phyloP scores from a whole-genome alignment of 1,284 basidiomycete species.

The Trichosporon sp. region DNA sequence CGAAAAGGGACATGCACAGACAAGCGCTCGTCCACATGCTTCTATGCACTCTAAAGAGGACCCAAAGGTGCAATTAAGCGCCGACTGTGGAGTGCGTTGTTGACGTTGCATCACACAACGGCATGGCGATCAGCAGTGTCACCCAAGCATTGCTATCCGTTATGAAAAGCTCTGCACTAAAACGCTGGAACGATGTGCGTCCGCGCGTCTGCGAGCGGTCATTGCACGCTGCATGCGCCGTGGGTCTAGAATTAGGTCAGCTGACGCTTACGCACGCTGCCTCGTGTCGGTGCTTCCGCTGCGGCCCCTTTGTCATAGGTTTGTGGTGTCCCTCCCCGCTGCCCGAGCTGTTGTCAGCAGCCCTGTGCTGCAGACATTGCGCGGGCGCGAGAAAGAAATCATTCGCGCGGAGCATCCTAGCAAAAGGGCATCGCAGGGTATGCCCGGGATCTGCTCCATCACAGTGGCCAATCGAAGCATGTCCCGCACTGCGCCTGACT shows the following conservation, averaged over 20 bases:
- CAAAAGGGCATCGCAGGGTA: neutral
- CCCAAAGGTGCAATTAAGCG: neutral
- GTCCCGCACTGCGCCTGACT: neutral
- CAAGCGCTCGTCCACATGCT: neutral
- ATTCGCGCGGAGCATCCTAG: neutral
- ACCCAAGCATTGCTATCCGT: neutral
- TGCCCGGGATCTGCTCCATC: neutral
- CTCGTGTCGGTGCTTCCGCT: neutral
- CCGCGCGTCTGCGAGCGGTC: neutral
- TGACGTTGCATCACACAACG: neutral
- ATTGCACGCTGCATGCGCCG: neutral
- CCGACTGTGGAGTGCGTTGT: neutral
- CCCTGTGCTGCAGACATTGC: no score
- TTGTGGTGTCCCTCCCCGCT: no score
- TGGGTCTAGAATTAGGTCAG: neutral
- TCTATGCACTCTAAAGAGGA: neutral
- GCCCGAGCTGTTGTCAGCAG: no score
- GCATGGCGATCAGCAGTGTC: neutral
- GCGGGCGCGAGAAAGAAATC: neutral
- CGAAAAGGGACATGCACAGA: neutral
- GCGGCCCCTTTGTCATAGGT: neutral
- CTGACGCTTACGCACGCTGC: neutral
- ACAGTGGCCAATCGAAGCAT: neutral
- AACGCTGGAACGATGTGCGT: neutral
- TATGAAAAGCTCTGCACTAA: neutral